These are phyloP conservation scores for Blepharisma stoltei DNA, from an alignment of 73 alveolate genomes.

Conservation along the genomic window DNA sequence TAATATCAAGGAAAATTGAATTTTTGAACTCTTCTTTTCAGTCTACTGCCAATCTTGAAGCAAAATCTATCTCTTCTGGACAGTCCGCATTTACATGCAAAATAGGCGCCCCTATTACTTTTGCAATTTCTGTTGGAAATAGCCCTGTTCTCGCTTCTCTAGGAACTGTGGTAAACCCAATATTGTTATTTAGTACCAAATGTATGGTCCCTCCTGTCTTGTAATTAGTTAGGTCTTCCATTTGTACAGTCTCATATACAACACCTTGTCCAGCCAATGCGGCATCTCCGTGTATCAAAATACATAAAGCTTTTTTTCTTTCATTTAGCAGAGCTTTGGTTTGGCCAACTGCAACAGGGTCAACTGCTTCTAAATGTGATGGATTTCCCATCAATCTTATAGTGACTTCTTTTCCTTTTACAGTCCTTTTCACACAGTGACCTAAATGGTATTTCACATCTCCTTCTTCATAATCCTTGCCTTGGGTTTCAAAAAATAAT, in stretches of 20 bases:
- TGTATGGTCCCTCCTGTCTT: constrained; percentile 74
- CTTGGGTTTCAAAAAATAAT: constrained; percentile 22
- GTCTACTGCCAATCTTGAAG: constrained; percentile 48
- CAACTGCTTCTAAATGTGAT: constrained; percentile 84
- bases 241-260: constrained; percentile 73
- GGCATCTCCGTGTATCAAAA: constrained; percentile 86
- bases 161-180: constrained; percentile 80
- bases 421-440: not conserved
- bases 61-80: constrained; percentile 45
- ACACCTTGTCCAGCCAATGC: constrained; percentile 88
- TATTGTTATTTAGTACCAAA: constrained; percentile 72
- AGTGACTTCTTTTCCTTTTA: not conserved
- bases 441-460: constrained; percentile 43
- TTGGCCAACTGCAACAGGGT: constrained; percentile 77
- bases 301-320: constrained; percentile 43
- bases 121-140: constrained; percentile 63
- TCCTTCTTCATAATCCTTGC: not conserved
- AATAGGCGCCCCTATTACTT: constrained; percentile 74
- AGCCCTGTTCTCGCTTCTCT: constrained; percentile 62
- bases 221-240: constrained; percentile 61
- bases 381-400: constrained; percentile 80
- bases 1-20: constrained; percentile 65
- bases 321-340: constrained; percentile 76
- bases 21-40: constrained; percentile 41
- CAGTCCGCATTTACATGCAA: constrained; percentile 82